A percentile compares a stretch with the other conserved stretches of the same genome.
These are phyloP conservation scores for Candida tetrigidarum DNA, from an alignment of 1,139 yeast species.

Conservation along the genomic window DNA sequence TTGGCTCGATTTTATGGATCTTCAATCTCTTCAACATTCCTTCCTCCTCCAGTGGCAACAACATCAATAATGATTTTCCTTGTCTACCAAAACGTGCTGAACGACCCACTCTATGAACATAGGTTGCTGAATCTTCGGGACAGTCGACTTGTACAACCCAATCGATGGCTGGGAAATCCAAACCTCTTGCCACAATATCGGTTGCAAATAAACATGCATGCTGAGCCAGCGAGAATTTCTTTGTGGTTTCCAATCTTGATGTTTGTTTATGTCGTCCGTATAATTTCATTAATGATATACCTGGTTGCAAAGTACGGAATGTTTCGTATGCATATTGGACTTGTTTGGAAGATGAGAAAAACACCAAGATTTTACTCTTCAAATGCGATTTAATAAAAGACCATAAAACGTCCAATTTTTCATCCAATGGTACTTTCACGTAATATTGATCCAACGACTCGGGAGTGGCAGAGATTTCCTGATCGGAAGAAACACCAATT, in stretches of 20 bases:
- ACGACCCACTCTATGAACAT: slow-evolving; percentile 96
- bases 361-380: slow-evolving; percentile 83
- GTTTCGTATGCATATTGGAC: slow-evolving; percentile 94
- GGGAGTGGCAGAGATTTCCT: slow-evolving; percentile 69
- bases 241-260: slow-evolving; percentile 87
- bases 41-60: slow-evolving; percentile 83
- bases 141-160: slow-evolving; percentile 98
- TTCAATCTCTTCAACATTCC: slow-evolving; percentile 71
- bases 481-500: slow-evolving; percentile 62
- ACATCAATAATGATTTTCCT: slow-evolving; percentile 84
- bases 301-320: slow-evolving; percentile 92
- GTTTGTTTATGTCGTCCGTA: slow-evolving; percentile 97
- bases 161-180: slow-evolving; percentile 96
- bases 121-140: slow-evolving; percentile 95
- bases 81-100: slow-evolving; percentile 91
- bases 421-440: slow-evolving; percentile 69
- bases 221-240: slow-evolving; percentile 83
- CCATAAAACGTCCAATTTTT: slow-evolving; percentile 85
- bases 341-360: slow-evolving; percentile 91
- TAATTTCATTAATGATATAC: slow-evolving; percentile 87
- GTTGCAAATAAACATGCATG: slow-evolving; percentile 93
- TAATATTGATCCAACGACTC: slow-evolving; percentile 84
- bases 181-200: slow-evolving; percentile 96
- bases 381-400: slow-evolving; percentile 90
- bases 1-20: slow-evolving; percentile 67